Percentiles rank a stretch among this genome's conserved stretches.
Conservation (phyloP, 1,284 basidiomycete genomes). For the Cerioporus squamosus region DNA sequence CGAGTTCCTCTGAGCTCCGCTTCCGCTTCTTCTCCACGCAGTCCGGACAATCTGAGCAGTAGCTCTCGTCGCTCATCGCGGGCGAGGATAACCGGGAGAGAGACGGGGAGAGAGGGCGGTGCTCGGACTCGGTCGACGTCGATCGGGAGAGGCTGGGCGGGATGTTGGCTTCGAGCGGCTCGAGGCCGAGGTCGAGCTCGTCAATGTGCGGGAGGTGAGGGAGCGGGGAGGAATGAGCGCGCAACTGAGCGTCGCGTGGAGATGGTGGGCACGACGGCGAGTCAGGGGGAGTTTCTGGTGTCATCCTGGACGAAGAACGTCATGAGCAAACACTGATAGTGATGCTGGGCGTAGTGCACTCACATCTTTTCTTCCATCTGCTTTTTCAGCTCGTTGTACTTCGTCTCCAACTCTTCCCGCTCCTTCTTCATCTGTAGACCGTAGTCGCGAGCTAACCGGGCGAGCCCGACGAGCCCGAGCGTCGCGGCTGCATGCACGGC, state of each 20-base stretch:
- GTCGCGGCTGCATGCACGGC: conserved; percentile 60
- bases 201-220: conserved; percentile 12
- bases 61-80: conserved; percentile 31
- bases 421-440: conserved; percentile 51
- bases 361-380: conserved; percentile 28
- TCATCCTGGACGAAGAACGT: neutral
- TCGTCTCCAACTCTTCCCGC: conserved; percentile 43
- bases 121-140: neutral
- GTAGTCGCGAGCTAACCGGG: conserved; percentile 51
- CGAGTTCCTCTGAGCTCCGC: conserved; percentile 18
- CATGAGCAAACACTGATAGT: no score
- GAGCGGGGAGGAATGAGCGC: conserved; percentile 10
- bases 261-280: conserved; percentile 14
- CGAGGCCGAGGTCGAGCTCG: conserved; percentile 11
- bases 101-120: conserved; percentile 19
- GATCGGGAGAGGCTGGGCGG: conserved; percentile 15
- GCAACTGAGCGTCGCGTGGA: conserved; percentile 17
- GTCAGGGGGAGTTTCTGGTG: neutral
- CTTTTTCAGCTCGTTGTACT: conserved; percentile 39
- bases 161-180: conserved; percentile 15
- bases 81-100: conserved; percentile 31
- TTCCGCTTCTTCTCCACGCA: conserved; percentile 31
- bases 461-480: conserved; percentile 53
- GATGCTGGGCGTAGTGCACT: conserved; percentile 1
- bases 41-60: conserved; percentile 36